Percentiles rank a stretch among this genome's conserved stretches.
Evolutionary conservation across 208 protist species (phyloP).

Genomic region (Strigomonas oncopelti): DNA sequence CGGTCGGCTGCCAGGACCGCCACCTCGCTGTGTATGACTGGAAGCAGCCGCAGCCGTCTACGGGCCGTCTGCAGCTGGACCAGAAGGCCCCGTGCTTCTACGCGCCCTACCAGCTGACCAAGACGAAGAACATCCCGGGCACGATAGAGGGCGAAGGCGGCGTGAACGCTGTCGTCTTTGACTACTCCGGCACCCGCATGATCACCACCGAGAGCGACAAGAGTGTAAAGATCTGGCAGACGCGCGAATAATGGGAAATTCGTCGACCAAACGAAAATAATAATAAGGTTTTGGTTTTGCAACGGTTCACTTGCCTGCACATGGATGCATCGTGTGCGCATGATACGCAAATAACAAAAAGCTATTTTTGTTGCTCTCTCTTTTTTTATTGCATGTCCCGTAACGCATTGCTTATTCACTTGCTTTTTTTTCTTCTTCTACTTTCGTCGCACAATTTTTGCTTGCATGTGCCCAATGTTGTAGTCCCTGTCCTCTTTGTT

Average conservation of each 20-base stretch:
- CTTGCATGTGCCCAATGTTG: too few relatives aligned
- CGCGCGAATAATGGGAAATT: conserved; percentile 34
- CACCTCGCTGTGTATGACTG: conserved; percentile 97
- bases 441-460: not conserved
- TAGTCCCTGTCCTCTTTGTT: too few relatives aligned
- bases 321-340: not conserved
- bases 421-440: conserved; percentile 1
- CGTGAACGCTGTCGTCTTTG: conserved; percentile 91
- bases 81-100: conserved; percentile 33
- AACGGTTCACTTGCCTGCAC: not conserved
- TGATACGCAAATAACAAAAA: not conserved
- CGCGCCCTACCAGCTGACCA: conserved; percentile 66
- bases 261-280: not conserved
- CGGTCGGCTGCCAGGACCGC: conserved; percentile 92
- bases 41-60: conserved; percentile 73
- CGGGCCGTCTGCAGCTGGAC: not conserved
- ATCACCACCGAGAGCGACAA: conserved; percentile 99
- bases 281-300: not conserved
- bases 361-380: not conserved
- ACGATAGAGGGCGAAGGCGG: conserved; percentile 88
- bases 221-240: conserved; percentile 93
- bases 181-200: conserved; percentile 96
- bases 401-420: too few relatives aligned
- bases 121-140: conserved; percentile 76
- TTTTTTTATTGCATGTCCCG: conserved; percentile 3